Conservation (phyloP, 352 stramenopile species). For the Phytophthora pinifolia region DNA sequence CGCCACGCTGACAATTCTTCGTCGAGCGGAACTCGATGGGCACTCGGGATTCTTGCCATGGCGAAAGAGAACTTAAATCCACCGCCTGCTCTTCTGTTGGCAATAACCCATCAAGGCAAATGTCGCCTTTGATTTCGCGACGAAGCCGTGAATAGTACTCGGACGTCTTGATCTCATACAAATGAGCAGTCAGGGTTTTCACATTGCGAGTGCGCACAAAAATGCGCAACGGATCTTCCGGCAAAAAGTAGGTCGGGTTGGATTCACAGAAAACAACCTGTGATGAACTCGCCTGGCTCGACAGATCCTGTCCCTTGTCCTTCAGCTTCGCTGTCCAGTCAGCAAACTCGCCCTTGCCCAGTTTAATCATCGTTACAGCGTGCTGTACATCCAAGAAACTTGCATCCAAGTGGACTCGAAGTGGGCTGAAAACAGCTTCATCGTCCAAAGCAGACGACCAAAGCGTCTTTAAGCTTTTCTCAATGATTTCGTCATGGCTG, state of each 20-base stretch:
- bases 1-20: conserved; percentile 30
- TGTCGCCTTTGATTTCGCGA: conserved; percentile 46
- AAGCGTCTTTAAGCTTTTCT: conserved; percentile 20
- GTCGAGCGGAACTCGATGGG: conserved; percentile 29
- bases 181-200: conserved; percentile 49
- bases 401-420: conserved; percentile 17
- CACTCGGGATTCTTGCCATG: conserved; percentile 47
- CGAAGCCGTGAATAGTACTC: conserved; percentile 58
- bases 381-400: conserved; percentile 27
- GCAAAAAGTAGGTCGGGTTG: conserved; percentile 43
- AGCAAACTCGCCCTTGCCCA: conserved; percentile 24
- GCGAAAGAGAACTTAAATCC: conserved; percentile 45
- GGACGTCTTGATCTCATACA: conserved; percentile 62
- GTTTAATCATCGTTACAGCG: conserved; percentile 33
- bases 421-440: conserved; percentile 11
- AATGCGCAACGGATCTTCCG: conserved; percentile 40
- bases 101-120: conserved; percentile 57
- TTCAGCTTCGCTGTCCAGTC: conserved; percentile 40
- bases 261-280: conserved; percentile 52
- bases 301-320: conserved; percentile 17
- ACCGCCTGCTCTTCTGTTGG: conserved; percentile 56
- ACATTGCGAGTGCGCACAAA: conserved; percentile 50
- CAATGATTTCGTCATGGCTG: conserved; percentile 19
- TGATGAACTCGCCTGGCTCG: conserved; percentile 24
- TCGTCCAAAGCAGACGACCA: conserved; percentile 23